Evolutionary conservation across 2,329 filamentous ascomycete genomes (phyloP).

Genomic region (Rhynchosporium graminicola): DNA sequence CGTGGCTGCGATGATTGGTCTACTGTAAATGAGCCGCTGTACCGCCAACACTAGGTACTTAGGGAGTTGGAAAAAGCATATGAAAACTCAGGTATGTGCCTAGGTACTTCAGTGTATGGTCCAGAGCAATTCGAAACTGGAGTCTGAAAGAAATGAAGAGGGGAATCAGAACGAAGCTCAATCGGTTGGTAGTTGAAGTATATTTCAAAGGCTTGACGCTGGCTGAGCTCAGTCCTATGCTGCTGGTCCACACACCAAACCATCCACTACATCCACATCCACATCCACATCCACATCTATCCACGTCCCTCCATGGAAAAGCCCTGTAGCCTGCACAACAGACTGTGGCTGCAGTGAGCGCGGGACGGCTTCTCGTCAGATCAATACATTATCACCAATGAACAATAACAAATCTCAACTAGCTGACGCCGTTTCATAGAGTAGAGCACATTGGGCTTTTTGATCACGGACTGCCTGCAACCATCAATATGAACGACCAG

Average conservation of each 20-base stretch:
- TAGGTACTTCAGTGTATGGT: not conserved
- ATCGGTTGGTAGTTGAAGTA: slow-evolving; percentile 4
- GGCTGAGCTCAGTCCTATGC: not conserved
- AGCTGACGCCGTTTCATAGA: slow-evolving; percentile 12
- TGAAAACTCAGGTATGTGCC: not conserved
- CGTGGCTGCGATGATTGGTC: not conserved
- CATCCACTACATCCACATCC: not conserved
- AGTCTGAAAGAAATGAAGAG: slow-evolving; percentile 2
- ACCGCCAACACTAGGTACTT: not conserved
- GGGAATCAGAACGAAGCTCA: not conserved
- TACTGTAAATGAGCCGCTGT: not conserved
- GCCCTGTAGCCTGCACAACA: slow-evolving; percentile 1
- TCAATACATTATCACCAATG: too few relatives aligned
- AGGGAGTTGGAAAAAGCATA: not conserved
- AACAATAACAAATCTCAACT: not conserved
- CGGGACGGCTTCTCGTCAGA: not conserved
- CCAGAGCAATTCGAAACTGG: not conserved
- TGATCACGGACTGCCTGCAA: slow-evolving; percentile 13
- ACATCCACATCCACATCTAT: not conserved
- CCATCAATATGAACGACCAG: not conserved
- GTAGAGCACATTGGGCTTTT: not conserved
- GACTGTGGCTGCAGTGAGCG: not conserved
- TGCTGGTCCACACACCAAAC: not conserved
- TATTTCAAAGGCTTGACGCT: slow-evolving; percentile 1
- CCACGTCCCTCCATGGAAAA: not conserved